Evolutionary conservation across 163 green algal species (phyloP).

Genomic region (Chlorella variabilis): DNA sequence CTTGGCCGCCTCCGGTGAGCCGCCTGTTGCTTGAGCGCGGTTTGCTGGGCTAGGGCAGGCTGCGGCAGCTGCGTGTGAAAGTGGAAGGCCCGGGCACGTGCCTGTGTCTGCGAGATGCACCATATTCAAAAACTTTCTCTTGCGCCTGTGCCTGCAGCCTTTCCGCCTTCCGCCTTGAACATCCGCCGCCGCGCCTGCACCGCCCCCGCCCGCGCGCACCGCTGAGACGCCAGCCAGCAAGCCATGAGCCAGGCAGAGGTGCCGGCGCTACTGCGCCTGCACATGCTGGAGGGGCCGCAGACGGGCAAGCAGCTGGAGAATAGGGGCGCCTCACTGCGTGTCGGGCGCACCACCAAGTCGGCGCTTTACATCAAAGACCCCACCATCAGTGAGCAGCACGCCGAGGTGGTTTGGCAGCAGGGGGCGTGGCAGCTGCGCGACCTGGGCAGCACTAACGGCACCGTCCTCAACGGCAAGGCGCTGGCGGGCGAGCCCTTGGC

Average conservation of each 20-base stretch:
- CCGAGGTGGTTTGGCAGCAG: constrained; percentile 59
- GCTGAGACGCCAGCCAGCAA: no score
- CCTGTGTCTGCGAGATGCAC: no score
- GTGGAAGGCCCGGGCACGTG: no score
- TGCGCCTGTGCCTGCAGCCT: no score
- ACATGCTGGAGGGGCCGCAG: constrained; percentile 28
- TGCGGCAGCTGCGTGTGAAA: no score
- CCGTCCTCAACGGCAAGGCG: constrained; percentile 62
- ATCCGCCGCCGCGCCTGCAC: no score
- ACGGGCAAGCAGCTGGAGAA: constrained; percentile 20
- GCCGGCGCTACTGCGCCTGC: constrained; percentile 14
- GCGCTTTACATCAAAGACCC: constrained; percentile 72
- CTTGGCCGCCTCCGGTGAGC: no score
- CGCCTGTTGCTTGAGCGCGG: no score
- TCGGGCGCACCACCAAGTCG: constrained; percentile 42
- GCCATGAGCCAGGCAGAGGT: background rate
- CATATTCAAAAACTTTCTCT: no score
- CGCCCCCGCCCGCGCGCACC: no score
- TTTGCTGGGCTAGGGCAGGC: no score
- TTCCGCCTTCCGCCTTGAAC: no score
- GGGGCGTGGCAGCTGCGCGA: constrained; percentile 66
- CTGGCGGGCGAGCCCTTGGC: constrained; percentile 39
- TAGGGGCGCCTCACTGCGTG: background rate
- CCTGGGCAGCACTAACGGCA: constrained; percentile 80
- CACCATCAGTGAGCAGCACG: constrained; percentile 76